These are phyloP conservation scores for Leptomonas pyrrhocoris DNA, from an alignment of 208 protist species.

Conservation along the genomic window DNA sequence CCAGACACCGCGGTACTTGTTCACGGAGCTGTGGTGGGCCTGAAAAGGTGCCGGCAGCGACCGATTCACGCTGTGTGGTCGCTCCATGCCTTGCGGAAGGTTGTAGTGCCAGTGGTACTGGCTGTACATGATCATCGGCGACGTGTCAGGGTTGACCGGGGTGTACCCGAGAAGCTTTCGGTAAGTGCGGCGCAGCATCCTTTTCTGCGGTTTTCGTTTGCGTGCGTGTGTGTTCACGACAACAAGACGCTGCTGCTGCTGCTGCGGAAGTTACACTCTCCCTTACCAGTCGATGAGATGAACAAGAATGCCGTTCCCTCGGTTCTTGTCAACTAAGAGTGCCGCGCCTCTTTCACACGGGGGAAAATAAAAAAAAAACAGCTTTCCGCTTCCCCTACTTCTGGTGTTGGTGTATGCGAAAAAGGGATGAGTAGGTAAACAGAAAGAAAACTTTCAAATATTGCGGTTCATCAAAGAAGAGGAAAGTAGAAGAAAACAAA, in stretches of 20 bases:
- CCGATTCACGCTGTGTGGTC: conserved; percentile 81
- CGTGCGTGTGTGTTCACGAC: too few relatives aligned
- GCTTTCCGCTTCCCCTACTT: neutral
- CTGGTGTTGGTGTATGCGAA: neutral
- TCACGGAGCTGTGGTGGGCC: conserved; percentile 64
- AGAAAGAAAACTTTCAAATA: too few relatives aligned
- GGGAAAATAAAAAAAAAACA: conserved; percentile 13
- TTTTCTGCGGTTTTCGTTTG: too few relatives aligned
- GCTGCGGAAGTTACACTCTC: too few relatives aligned
- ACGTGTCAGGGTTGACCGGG: conserved; percentile 86
- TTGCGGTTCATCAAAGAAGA: too few relatives aligned
- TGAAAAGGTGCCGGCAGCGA: conserved; percentile 70
- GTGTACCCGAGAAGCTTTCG: conserved; percentile 69
- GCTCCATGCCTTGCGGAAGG: conserved; percentile 86
- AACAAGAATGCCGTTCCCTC: too few relatives aligned
- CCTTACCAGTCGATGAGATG: too few relatives aligned
- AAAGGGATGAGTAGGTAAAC: too few relatives aligned
- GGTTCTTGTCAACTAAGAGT: too few relatives aligned
- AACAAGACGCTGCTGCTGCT: too few relatives aligned
- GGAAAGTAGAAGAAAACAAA: too few relatives aligned
- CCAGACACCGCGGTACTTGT: conserved; percentile 89
- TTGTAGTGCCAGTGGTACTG: conserved; percentile 93
- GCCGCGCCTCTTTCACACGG: neutral
- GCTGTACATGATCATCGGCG: conserved; percentile 88
- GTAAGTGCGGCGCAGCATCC: conserved; percentile 64